These are phyloP conservation scores for Aurinia saxatilis DNA, from an alignment of 345 rosid genomes.

Conservation along the genomic window DNA sequence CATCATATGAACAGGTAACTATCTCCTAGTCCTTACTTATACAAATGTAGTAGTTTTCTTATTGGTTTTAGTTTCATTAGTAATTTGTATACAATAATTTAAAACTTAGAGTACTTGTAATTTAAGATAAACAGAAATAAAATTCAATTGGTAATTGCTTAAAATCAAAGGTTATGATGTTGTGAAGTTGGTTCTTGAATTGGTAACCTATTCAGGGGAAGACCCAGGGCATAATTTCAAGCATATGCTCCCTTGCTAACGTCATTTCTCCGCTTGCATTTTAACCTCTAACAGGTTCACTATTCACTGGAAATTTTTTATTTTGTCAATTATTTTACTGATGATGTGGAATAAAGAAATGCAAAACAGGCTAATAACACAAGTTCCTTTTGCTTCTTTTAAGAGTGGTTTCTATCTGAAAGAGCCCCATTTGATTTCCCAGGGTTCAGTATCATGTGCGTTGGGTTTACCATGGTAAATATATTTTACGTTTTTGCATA, in stretches of 20 bases:
- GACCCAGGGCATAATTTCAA: conserved; percentile 87
- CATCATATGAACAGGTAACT: conserved; percentile 69
- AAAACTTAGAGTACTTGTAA: neutral
- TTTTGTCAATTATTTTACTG: no score
- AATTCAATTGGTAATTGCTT: neutral
- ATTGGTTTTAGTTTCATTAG: neutral
- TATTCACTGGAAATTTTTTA: neutral
- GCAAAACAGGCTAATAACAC: neutral
- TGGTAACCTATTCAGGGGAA: conserved; percentile 48
- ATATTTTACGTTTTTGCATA: neutral
- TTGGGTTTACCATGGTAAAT: conserved; percentile 57
- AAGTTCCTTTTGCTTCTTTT: neutral
- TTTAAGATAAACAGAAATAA: neutral
- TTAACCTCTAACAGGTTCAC: conserved; percentile 78
- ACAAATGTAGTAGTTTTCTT: no score
- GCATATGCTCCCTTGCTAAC: conserved; percentile 67
- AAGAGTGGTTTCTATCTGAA: conserved; percentile 80
- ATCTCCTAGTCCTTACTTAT: no score
- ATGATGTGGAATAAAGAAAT: neutral
- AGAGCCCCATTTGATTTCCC: conserved; percentile 75
- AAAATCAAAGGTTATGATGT: neutral
- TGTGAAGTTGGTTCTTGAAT: neutral
- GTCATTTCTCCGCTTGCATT: conserved; percentile 65
- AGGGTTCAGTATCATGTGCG: conserved; percentile 87
- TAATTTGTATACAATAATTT: neutral